These are phyloP conservation scores for Kluyveromyces dobzhanskii DNA, from an alignment of 805 yeast genomes.

Conservation along the genomic window DNA sequence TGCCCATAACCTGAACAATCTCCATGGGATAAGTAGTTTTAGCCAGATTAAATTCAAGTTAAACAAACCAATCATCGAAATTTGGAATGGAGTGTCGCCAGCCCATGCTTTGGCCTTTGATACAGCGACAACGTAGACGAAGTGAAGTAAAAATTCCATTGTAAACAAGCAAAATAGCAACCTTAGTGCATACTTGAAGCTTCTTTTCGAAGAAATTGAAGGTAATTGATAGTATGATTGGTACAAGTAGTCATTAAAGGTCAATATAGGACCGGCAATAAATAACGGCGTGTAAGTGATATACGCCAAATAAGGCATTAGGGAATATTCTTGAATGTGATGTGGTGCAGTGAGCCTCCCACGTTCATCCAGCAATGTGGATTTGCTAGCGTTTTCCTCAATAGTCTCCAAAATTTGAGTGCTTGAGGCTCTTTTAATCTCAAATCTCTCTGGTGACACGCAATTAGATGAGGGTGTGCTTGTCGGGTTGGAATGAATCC, in stretches of 20 bases:
- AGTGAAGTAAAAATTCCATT: slow-evolving; percentile 87
- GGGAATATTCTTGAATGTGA: slow-evolving; percentile 49
- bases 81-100: slow-evolving; percentile 83
- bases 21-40: slow-evolving; percentile 90
- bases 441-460: slow-evolving; percentile 11
- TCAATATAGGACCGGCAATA: slow-evolving; percentile 90
- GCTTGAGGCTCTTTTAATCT: slow-evolving; percentile 15
- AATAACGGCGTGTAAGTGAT: slow-evolving; percentile 79
- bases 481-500: slow-evolving; percentile 7
- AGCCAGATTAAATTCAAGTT: slow-evolving; percentile 89
- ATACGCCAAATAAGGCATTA: slow-evolving; percentile 67
- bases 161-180: slow-evolving; percentile 65
- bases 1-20: slow-evolving; percentile 89
- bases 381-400: slow-evolving; percentile 11
- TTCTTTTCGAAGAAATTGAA: slow-evolving; percentile 48
- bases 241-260: slow-evolving; percentile 83
- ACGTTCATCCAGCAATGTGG: slow-evolving; percentile 41
- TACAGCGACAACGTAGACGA: slow-evolving; percentile 87
- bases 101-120: slow-evolving; percentile 85
- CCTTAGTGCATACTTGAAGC: slow-evolving; percentile 54
- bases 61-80: slow-evolving; percentile 89
- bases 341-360: slow-evolving; percentile 59
- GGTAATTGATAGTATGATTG: slow-evolving; percentile 57
- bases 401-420: slow-evolving; percentile 14
- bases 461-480: slow-evolving; percentile 3